Evolutionary conservation across 495 filamentous ascomycete species (phyloP).

Genomic region (Margaritispora aquatica): DNA sequence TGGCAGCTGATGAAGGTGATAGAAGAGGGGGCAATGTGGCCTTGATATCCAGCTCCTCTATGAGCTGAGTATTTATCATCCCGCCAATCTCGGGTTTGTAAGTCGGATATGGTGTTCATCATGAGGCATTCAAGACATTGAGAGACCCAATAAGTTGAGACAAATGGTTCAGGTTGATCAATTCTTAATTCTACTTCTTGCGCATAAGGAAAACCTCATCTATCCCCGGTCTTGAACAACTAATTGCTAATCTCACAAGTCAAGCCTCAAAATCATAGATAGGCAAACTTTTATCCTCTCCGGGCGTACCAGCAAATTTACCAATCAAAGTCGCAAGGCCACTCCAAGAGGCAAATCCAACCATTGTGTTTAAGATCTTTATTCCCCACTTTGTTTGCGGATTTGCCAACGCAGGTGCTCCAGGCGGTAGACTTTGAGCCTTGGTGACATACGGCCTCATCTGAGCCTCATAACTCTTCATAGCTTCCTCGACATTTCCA

Average conservation of each 20-base stretch:
- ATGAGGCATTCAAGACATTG: too few relatives aligned
- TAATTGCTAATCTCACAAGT: too few relatives aligned
- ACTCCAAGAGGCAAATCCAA: slow-evolving; percentile 4
- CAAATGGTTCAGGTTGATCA: too few relatives aligned
- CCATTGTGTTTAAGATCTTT: not conserved
- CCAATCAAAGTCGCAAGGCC: not conserved
- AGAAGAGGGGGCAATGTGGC: too few relatives aligned
- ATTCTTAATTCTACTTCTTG: too few relatives aligned
- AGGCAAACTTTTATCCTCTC: slow-evolving; percentile 4
- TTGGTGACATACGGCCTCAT: slow-evolving; percentile 38
- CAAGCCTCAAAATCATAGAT: not conserved
- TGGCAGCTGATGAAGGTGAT: not conserved
- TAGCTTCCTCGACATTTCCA: slow-evolving; percentile 23
- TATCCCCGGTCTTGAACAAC: too few relatives aligned
- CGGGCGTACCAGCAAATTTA: not conserved
- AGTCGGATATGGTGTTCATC: too few relatives aligned
- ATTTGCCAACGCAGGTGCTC: slow-evolving; percentile 5
- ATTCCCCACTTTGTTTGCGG: slow-evolving; percentile 8
- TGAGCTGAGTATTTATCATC: too few relatives aligned
- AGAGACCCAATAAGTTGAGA: too few relatives aligned
- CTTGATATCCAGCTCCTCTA: too few relatives aligned
- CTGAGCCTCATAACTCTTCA: slow-evolving; percentile 34
- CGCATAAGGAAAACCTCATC: too few relatives aligned
- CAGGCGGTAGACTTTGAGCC: slow-evolving; percentile 26
- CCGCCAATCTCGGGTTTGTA: too few relatives aligned